Evolutionary conservation across 805 yeast species (phyloP).

Genomic region (Candida awuae): DNA sequence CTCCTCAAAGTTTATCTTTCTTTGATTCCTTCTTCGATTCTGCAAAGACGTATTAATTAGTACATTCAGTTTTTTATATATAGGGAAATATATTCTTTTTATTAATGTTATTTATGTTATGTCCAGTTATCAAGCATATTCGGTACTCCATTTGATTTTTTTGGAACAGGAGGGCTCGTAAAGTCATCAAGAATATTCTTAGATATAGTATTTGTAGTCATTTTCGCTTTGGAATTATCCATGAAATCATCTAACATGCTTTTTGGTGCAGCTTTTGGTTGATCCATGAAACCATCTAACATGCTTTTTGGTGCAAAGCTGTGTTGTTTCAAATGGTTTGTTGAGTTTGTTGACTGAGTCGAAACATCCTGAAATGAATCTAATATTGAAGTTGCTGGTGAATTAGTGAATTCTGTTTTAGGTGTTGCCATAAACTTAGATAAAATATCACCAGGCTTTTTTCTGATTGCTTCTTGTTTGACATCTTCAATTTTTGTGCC

Average conservation of each 20-base stretch:
- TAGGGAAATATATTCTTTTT: neutral
- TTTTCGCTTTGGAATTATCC: neutral
- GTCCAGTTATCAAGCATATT: constrained; percentile 67
- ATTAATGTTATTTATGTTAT: constrained; percentile 28
- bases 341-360: too few relatives aligned
- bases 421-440: constrained; percentile 9
- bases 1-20: constrained; percentile 19
- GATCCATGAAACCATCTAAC: constrained; percentile 5
- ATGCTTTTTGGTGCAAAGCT: constrained; percentile 5
- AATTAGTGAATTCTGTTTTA: neutral
- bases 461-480: constrained; percentile 1
- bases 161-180: neutral
- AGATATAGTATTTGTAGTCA: neutral
- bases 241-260: constrained; percentile 4
- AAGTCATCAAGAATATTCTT: neutral
- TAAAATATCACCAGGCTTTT: constrained; percentile 14
- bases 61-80: neutral
- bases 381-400: too few relatives aligned
- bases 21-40: constrained; percentile 18
- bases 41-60: constrained; percentile 4
- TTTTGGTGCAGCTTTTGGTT: neutral
- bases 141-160: constrained; percentile 40
- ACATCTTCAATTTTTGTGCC: neutral
- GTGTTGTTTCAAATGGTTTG: too few relatives aligned
- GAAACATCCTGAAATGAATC: too few relatives aligned